Percentiles rank a stretch among this genome's conserved stretches.
Evolutionary conservation across 306 rosid genomes (phyloP).

Genomic region (Morella rubra): DNA sequence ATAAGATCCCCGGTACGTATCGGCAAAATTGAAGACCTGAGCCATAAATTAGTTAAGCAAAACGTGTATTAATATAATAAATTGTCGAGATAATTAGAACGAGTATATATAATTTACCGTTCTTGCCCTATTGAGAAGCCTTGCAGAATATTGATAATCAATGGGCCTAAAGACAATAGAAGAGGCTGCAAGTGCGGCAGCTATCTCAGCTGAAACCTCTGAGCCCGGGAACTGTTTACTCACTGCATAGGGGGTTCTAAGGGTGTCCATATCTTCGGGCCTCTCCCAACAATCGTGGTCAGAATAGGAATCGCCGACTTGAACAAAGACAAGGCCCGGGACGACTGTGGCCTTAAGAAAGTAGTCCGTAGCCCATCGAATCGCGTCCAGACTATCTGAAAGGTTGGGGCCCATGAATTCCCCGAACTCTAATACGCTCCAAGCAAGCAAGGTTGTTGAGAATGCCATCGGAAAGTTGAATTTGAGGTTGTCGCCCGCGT

Average conservation of each 20-base stretch:
- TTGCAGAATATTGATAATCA: slow-evolving; percentile 16
- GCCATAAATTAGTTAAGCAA: background rate
- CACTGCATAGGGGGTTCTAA: slow-evolving; percentile 37
- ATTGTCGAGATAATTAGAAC: no score
- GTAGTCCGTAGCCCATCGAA: slow-evolving; percentile 53
- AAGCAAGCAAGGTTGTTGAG: slow-evolving; percentile 44
- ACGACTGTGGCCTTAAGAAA: slow-evolving; percentile 44
- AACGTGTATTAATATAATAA: no score
- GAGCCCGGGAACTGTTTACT: slow-evolving; percentile 38
- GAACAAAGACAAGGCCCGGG: slow-evolving; percentile 35
- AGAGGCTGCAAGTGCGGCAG: slow-evolving; percentile 61
- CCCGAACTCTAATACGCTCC: slow-evolving; percentile 61
- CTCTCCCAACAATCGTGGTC: slow-evolving; percentile 64
- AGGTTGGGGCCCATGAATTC: slow-evolving; percentile 36
- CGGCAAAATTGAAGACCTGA: slow-evolving; percentile 53
- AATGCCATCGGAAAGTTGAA: slow-evolving; percentile 65
- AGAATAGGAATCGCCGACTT: slow-evolving; percentile 48
- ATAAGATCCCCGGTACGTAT: slow-evolving; percentile 42
- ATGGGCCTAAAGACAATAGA: slow-evolving; percentile 25
- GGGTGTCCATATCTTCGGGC: slow-evolving; percentile 67
- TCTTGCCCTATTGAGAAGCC: slow-evolving; percentile 27
- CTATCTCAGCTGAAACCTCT: slow-evolving; percentile 44
- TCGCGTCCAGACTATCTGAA: slow-evolving; percentile 35
- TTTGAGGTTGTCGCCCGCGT: slow-evolving; percentile 64
- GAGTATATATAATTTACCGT: slow-evolving; percentile 9